Base-by-base conservation (phyloP, 345 rosid genomes). In the Syzygium oleosum region DNA sequence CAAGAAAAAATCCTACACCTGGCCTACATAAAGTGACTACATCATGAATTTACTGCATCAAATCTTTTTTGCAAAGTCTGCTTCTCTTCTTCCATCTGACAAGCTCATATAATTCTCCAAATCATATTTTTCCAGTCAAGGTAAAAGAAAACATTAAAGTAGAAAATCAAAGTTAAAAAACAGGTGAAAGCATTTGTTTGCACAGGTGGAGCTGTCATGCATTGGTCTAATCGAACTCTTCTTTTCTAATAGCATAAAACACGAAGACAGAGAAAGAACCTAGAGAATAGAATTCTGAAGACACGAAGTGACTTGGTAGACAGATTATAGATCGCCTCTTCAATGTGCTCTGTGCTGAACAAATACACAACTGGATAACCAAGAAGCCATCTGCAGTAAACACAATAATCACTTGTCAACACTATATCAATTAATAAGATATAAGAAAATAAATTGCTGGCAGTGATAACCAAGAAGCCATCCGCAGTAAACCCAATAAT, bases 361-460 rank as follows among this genome's bases (percentile, higher is more conserved):
- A 98, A 90, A 91, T 98, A 98, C 88, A 98, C 95, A 3, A 96
- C 95, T 27, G 99, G 98, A 91, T 98, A 96, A 87, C 96, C 98
- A 88, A 98, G 95, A 86, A 98, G 95, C 99, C 99, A 98, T 87
- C 98, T 98, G 94, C 58, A 85, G 86, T 65, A 88, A 58, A 89
- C 84, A 9, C 41, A 88, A 89, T 88, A 43, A 84, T 73, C 80
- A 73, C 49, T 34, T 34, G 49, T 73, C 80, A 73, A 73, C 52
- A 53, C 89, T 58, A 22, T 84, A 87, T 86, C 46, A 89, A 14
- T 12, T 10, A 54, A 77, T 14, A 25, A 78, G 55, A 86, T 21
- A 85, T 53, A 6, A 51, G 25, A 84, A 53, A 52, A 34, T 17
- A 34, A 58, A 41, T 54, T 2, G 52, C 5, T 43, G 63, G 52